Percentiles rank a stretch among this genome's conserved stretches.
Conservation (phyloP, 768 basidiomycete species). For the Hortiboletus campestris region DNA sequence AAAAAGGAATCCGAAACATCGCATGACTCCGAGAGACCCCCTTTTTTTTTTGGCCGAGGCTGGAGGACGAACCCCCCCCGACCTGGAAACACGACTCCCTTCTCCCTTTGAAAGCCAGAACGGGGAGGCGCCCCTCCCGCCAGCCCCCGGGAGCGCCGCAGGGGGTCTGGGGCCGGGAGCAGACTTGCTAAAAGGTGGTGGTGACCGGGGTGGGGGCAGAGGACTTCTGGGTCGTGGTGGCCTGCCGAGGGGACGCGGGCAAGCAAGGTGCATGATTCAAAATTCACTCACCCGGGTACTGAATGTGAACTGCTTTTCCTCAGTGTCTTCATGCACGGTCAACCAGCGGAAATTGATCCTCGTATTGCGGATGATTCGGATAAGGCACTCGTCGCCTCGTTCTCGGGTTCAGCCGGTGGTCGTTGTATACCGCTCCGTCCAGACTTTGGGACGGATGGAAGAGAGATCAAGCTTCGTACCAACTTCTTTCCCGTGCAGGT, state of each 20-base stretch:
- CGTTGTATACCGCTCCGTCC: not conserved
- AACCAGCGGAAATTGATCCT: not conserved
- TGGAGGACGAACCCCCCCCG: too few species aligned
- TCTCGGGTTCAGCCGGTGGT: not conserved
- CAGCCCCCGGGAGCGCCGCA: too few species aligned
- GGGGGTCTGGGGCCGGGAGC: too few species aligned
- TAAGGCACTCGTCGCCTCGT: not conserved
- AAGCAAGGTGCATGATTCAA: not conserved
- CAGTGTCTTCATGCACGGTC: not conserved
- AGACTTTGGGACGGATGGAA: not conserved
- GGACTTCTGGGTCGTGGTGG: not conserved
- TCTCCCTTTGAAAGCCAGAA: too few species aligned
- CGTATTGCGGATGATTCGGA: not conserved
- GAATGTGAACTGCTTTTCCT: not conserved
- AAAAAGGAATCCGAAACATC: too few species aligned
- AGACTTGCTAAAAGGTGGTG: too few species aligned
- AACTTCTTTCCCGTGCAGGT: not conserved
- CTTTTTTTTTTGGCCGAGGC: too few species aligned
- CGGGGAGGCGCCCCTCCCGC: too few species aligned
- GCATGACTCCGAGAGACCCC: too few species aligned
- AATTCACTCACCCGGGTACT: too few species aligned
- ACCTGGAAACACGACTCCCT: too few species aligned
- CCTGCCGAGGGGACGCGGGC: not conserved
- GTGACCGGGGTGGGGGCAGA: not conserved
- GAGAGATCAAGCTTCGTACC: not conserved